Evolutionary conservation across 306 rosid genomes (phyloP), one percentile per base, ranked within the genome.

Genomic region (Glycyrrhiza uralensis): DNA sequence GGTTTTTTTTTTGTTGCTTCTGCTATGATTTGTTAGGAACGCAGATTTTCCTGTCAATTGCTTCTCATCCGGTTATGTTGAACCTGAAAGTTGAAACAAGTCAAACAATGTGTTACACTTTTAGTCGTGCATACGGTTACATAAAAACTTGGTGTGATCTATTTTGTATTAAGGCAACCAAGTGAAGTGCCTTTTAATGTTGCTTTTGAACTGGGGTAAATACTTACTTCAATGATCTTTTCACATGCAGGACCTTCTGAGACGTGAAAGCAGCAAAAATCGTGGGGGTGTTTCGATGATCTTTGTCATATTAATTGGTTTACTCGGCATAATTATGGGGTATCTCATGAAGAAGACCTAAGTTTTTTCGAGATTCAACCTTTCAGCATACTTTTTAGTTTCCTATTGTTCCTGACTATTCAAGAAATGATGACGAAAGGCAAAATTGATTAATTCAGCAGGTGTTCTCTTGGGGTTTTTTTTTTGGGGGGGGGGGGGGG

Each of bases 181-280:
- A 9, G 7, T 15, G 11, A 35, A 18, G 22, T 28, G n/a, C 38
- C 58, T 58, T 62, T 18, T 26, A 66, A 38, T 77, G 44, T 45
- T 57, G n/a, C 38, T 57, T 49, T 63, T 66, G 50, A 57, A 63
- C 68, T 24, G 67, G n/a, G 49, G 42, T 10, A 15, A 69, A 54
- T 4, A 17, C 54, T 66, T 8, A 56, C 54, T 49, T 59, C 15
- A 23, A 42, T 51, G 33, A 66, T 71, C 46, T 59, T 76, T 24
- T 54, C 45, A 54, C 35, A 49, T 84, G 87, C 83, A 94, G 98
- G 97, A 91, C 44, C 76, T 89, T 56, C 80, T 94, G 90, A 89
- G 63, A 84, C 91, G 88, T 13, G 85, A 87, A 75, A 64, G 84
- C 81, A 64, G 52, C 76, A 86, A 83, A 85, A 94, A 35, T 62